Percentiles rank a stretch among this genome's conserved stretches.
Conservation (phyloP, 169 alveolate genomes). For the Babesia divergens region DNA sequence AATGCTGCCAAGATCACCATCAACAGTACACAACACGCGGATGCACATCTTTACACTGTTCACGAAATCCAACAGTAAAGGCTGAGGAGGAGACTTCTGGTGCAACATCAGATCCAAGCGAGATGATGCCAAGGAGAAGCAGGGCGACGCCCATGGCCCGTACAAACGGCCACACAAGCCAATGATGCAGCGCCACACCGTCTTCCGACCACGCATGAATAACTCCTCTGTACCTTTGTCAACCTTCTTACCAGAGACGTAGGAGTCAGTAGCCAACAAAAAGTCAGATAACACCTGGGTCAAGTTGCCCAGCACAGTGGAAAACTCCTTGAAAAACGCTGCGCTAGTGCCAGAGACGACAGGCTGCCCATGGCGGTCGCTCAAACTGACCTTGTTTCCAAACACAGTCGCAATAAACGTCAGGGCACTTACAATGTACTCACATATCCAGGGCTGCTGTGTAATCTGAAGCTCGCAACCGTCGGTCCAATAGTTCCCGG, state of each 20-base stretch:
- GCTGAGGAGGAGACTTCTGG: neutral
- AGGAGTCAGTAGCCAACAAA: neutral
- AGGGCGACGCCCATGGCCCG: neutral
- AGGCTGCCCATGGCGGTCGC: neutral
- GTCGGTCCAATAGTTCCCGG: slow-evolving; percentile 17
- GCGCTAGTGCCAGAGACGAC: neutral
- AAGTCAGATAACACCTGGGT: slow-evolving; percentile 18
- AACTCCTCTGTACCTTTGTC: neutral
- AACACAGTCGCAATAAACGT: neutral
- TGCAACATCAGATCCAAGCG: slow-evolving; percentile 7
- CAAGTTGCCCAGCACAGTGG: neutral
- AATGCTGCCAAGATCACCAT: neutral
- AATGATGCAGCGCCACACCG: slow-evolving; percentile 2
- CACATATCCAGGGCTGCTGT: slow-evolving; percentile 33
- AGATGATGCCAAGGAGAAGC: slow-evolving; percentile 1
- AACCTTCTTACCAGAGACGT: neutral
- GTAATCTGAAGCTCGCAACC: slow-evolving; percentile 1
- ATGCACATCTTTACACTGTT: slow-evolving; percentile 7
- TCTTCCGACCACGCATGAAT: neutral
- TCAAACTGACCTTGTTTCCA: neutral
- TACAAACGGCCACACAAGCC: neutral
- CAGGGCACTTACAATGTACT: neutral
- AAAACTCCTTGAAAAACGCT: slow-evolving; percentile 1
- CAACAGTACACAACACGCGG: neutral
- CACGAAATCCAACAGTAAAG: slow-evolving; percentile 1